Conservation (phyloP, 768 basidiomycete genomes). For the Suillus tomentosus region DNA sequence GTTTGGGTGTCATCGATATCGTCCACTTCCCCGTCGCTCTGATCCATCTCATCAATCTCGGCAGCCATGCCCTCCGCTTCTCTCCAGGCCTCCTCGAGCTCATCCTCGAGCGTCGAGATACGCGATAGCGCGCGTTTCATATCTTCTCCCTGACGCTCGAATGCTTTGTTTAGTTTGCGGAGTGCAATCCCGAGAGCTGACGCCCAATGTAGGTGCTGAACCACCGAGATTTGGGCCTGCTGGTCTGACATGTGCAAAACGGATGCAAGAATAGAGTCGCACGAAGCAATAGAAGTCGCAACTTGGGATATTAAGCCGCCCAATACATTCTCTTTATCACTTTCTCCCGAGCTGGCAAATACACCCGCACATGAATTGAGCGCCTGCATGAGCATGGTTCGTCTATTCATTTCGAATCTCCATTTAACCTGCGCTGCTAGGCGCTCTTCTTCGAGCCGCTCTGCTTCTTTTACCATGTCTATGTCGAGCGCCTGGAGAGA, state of each 20-base stretch:
- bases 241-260: constrained; percentile 64
- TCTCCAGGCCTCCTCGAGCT: constrained; percentile 80
- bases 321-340: constrained; percentile 40
- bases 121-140: constrained; percentile 48
- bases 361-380: constrained; percentile 54
- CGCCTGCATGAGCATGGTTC: constrained; percentile 73
- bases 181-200: constrained; percentile 79
- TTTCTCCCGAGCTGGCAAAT: constrained; percentile 27
- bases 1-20: constrained; percentile 31
- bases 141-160: constrained; percentile 64
- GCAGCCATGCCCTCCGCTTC: constrained; percentile 72
- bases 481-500: constrained; percentile 62
- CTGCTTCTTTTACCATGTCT: constrained; percentile 57
- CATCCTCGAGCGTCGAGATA: constrained; percentile 61
- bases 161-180: constrained; percentile 78
- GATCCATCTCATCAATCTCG: constrained; percentile 69
- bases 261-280: constrained; percentile 59
- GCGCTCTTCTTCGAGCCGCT: constrained; percentile 56
- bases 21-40: constrained; percentile 27
- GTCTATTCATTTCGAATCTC: constrained; percentile 63
- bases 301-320: constrained; percentile 56
- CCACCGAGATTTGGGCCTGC: constrained; percentile 56
- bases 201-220: constrained; percentile 68
- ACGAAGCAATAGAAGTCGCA: constrained; percentile 56
- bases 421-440: constrained; percentile 62